Evolutionary conservation across 169 alveolate species (phyloP), one percentile per base, ranked within the genome.

Genomic region (Cryptosporidium xiaoi): DNA sequence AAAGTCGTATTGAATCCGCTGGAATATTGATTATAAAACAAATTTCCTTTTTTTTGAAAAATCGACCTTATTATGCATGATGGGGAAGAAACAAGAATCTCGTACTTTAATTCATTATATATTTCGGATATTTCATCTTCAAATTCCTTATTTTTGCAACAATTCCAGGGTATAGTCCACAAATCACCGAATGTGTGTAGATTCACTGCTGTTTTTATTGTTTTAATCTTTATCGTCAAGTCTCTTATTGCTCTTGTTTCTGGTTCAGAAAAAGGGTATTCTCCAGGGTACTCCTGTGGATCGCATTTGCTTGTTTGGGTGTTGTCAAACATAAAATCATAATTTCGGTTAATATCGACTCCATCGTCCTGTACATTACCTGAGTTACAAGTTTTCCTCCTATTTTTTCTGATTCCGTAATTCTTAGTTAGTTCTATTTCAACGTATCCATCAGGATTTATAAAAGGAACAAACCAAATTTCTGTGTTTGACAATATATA

Each of bases 391-490:
- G 91, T 83, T 33, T 71, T 71, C 16, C 91, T 65, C 31, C 53
- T 71, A 53, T 83, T 83, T 50, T 83, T 83, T 16, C 91, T 71
- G 12, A 83, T 66, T 24, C 66, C 65, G 34, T 24, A 65, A 48
- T 44, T 40, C 29, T 60, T 48, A 24, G 68, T 62, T n/a, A 46
- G n/a, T 51, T 83, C 91, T 6, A 85, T 68, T 33, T 82, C 89
- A 16, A 51, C 91, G 66, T 82, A 90, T 44, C 91, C 92, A 77
- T 90, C 92, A 15, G 92, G 92, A 64, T 90, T 90, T 29, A 90
- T 82, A 58, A 60, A 51, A 12, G 92, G 92, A 0, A 90, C 53
- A 24, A 65, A 68, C 84, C 87, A 83, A 55, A 82, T 34, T 15
- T 65, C 71, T 6, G 46, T 71, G 18, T 34, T 56, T 0, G 84